Percentiles rank a stretch among this genome's conserved stretches.
Conservation (phyloP, 768 basidiomycete genomes). For the Suillus luteus region DNA sequence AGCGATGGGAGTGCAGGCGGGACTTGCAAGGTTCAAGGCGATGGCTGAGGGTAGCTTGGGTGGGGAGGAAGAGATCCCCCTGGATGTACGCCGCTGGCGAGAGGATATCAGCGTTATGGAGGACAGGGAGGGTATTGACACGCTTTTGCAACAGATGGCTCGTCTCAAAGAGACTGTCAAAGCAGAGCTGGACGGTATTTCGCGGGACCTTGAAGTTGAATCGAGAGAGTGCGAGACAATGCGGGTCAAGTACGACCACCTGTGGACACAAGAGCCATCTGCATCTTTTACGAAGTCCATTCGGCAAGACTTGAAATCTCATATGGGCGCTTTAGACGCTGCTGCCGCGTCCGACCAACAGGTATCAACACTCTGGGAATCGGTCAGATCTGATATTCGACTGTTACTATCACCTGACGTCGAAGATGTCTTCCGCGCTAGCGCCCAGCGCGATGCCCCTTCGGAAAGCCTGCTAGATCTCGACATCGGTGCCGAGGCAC, state of each 20-base stretch:
- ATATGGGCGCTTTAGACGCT: constrained; percentile 68
- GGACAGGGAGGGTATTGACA: constrained; percentile 66
- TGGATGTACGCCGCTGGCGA: constrained; percentile 71
- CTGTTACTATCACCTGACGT: constrained; percentile 59
- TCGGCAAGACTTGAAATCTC: constrained; percentile 79
- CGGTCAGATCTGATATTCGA: constrained; percentile 63
- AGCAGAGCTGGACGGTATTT: constrained; percentile 60
- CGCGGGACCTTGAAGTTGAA: constrained; percentile 76
- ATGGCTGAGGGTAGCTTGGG: constrained; percentile 68
- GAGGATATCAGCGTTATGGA: constrained; percentile 75
- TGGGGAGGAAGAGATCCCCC: constrained; percentile 66
- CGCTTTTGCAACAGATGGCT: constrained; percentile 58
- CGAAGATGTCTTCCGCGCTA: constrained; percentile 65
- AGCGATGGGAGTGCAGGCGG: constrained; percentile 75
- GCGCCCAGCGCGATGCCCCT: constrained; percentile 41
- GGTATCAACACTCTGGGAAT: constrained; percentile 71
- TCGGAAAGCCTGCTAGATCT: constrained; percentile 66
- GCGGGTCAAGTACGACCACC: constrained; percentile 84
- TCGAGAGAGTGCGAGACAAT: constrained; percentile 84
- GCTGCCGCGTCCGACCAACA: constrained; percentile 81
- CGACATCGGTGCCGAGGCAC: constrained; percentile 61
- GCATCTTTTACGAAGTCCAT: constrained; percentile 69
- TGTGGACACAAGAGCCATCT: constrained; percentile 86
- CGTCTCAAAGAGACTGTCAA: constrained; percentile 59
- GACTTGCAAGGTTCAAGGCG: constrained; percentile 65